Evolutionary conservation across 225 moss, liverwort and hornwort species (phyloP).

Genomic region (Physcomitrium patens): DNA sequence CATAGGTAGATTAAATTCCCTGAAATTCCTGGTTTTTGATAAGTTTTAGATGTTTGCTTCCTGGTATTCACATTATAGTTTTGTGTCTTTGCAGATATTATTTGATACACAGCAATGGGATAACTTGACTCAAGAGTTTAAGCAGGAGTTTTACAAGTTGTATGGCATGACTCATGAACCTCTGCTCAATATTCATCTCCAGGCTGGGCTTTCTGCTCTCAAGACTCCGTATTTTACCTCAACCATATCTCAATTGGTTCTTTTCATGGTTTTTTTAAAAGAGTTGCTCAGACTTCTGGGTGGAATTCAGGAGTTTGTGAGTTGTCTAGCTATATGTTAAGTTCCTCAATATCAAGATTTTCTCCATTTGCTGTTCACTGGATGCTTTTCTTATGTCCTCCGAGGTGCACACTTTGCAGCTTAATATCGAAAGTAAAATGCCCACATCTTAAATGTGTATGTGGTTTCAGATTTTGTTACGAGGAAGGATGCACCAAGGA

Average conservation of each 20-base stretch:
- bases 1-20: constrained; percentile 4
- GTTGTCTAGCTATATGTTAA: constrained; percentile 8
- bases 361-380: constrained; percentile 10
- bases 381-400: constrained; percentile 5
- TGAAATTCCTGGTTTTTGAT: constrained; percentile 6
- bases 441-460: constrained; percentile 12
- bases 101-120: constrained; percentile 99
- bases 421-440: constrained; percentile 7
- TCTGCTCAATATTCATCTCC: constrained; percentile 93
- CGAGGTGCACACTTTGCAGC: neutral
- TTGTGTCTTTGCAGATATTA: constrained; percentile 67
- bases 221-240: constrained; percentile 84
- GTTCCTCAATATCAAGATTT: neutral
- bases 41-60: constrained; percentile 16
- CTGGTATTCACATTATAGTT: constrained; percentile 5
- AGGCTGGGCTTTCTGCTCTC: constrained; percentile 96
- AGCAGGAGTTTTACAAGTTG: constrained; percentile 97
- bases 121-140: constrained; percentile 91
- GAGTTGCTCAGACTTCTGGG: constrained; percentile 19
- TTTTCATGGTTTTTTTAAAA: neutral
- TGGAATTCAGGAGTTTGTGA: neutral
- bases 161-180: constrained; percentile 99
- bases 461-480: constrained; percentile 75
- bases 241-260: constrained; percentile 22
- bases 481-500: constrained; percentile 99